Evolutionary conservation across 208 protist genomes (phyloP), one percentile per base, ranked within the genome.

Genomic region (Trypanosoma rangeli): DNA sequence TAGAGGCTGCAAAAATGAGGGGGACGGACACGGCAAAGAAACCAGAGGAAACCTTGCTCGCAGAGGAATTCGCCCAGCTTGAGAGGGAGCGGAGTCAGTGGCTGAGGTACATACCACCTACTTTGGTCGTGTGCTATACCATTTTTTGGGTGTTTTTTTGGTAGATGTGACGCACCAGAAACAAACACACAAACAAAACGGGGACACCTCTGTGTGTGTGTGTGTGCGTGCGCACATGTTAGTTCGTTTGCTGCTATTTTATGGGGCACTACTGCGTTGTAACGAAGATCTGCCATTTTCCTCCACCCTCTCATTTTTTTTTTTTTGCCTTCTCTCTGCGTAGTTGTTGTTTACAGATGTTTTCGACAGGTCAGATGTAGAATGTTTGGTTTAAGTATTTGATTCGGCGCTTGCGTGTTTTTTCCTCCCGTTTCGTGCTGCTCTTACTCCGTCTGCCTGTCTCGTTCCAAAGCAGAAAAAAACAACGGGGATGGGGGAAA

Each of bases 1-100:
- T 44, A 24, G 28, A 3, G 20, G n/a, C 15, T 20, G 37, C 18
- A 39, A 70, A 46, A 13, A 20, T 12, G 24, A 22, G 44, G 10
- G 20, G 63, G n/a, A 73, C 18, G 98, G 99, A 97, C 97, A 97
- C 20, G 44, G 46, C 0, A 9, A 28, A 42, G 7, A 62, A 62
- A 48, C 35, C 15, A 18, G 35, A 52, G 29, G 28, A 18, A 48
- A 18, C 13, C 10, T 24, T 28, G n/a, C 12, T 16, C 8, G 22
- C 52, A 29, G n/a, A 37, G 60, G n/a, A 7, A 3, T 37, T 18
- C 7, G 4, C 20, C 53, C 16, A 37, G 22, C 24, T 16, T 54
- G 39, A 53, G 20, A 24, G 9, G 35, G 29, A 1, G 15, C 22
- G 35, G 1, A 9, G 18, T n/a, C n/a, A 22, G n/a, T 44, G 53